Evolutionary conservation across 2,329 filamentous ascomycete species (phyloP), one percentile per base, ranked within the genome.

Genomic region (Ramularia endophylla): DNA sequence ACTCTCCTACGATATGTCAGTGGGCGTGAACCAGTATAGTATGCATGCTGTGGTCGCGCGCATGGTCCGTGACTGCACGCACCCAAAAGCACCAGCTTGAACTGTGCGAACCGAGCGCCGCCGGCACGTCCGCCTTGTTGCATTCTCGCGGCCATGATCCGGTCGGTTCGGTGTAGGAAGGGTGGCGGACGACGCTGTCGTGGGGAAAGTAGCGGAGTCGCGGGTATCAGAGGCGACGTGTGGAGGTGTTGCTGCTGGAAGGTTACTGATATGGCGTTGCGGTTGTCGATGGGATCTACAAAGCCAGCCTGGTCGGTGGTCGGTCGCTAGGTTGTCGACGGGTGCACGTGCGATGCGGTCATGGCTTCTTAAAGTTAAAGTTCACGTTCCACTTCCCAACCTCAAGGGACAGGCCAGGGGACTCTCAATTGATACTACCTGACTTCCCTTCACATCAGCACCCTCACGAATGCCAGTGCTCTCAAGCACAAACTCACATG

Each of bases 11-110:
- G 55, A 40, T 50, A 43, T 43, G 43, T 50, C 37, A 62, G 75
- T 11, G 6, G 6, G 11, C 11, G 6, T 25, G 22, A 25, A 6
- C 6, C 22, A 11, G 22, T 62, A 75, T 69, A 51, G 52, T 42
- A 16, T 15, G 12, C 22, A 27, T 36, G 16, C 11, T 29, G 15
- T n/a, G 34, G 33, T 35, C 35, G n/a, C n/a, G n/a, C n/a, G 16
- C 6, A 17, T 7, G 13, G 8, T 31, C 27, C 30, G 36, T 34
- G 20, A 12, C 3, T n/a, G 8, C 36, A 35, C 83, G 56, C 78
- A 97, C 92, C 92, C 53, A 98, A 77, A 63, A 98, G 75, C 54
- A 98, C 92, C 59, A 98, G 79, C 77, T 98, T 98, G 74, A 98
- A 98, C 77, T 98, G 92, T 60, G 92, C 90, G 69, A 98, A 97